phyloP scores from a whole-genome alignment of 257 asterid species.

The Solanum pinnatisectum region DNA sequence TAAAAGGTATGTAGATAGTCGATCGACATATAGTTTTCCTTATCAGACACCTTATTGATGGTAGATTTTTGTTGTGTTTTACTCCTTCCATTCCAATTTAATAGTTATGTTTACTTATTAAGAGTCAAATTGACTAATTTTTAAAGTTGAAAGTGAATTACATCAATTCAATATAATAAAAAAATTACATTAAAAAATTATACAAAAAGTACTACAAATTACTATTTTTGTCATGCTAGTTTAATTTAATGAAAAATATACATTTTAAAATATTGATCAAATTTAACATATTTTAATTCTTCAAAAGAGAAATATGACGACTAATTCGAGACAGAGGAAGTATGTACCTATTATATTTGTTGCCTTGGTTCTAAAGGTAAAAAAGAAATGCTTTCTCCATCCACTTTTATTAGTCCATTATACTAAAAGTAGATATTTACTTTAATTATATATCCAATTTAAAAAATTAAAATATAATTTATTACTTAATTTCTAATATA shows the following conservation, averaged over 20 bases:
- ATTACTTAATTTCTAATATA: too few relatives aligned
- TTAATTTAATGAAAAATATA: too few relatives aligned
- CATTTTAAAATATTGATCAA: background rate
- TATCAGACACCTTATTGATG: background rate
- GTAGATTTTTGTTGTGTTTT: background rate
- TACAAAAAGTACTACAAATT: too few relatives aligned
- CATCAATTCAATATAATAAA: too few relatives aligned
- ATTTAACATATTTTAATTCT: background rate
- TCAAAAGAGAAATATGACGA: accelerated
- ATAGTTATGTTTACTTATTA: background rate
- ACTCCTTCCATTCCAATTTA: background rate
- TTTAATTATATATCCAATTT: accelerated
- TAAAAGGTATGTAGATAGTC: too few relatives aligned
- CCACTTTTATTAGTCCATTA: background rate
- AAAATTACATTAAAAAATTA: too few relatives aligned
- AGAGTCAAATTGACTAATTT: background rate
- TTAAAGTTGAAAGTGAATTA: background rate
- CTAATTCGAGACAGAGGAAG: background rate
- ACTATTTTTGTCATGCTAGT: too few relatives aligned
- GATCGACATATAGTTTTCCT: background rate
- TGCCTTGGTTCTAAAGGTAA: background rate
- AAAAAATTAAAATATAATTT: too few relatives aligned
- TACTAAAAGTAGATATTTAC: too few relatives aligned
- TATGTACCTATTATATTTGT: background rate
- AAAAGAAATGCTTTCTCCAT: background rate